These are phyloP conservation scores for Polytrichum commune DNA, from an alignment of 225 moss, liverwort and hornwort genomes.

Conservation along the genomic window DNA sequence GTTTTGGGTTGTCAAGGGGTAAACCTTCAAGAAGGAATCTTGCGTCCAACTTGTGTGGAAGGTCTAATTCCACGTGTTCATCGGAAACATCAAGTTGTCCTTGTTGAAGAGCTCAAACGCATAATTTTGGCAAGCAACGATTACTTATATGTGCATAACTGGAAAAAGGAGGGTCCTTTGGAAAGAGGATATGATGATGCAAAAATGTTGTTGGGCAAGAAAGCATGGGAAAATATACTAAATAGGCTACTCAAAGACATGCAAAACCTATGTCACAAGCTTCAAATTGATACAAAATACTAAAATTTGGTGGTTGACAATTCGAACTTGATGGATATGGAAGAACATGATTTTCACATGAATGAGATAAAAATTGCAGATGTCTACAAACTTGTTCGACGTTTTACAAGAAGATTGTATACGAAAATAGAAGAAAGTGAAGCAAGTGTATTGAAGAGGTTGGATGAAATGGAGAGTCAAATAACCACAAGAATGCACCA, in stretches of 20 bases:
- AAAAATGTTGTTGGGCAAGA: background rate
- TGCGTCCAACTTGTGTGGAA: background rate
- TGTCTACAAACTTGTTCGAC: background rate
- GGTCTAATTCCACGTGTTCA: background rate
- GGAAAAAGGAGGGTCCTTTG: background rate
- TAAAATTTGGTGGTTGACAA: background rate
- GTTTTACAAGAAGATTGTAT: background rate
- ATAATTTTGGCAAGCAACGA: background rate
- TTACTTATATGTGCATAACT: background rate
- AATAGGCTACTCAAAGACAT: background rate
- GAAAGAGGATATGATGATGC: slow-evolving; percentile 3
- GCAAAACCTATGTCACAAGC: background rate
- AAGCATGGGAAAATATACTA: background rate
- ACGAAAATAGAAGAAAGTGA: background rate
- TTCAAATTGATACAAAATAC: background rate
- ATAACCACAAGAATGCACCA: background rate
- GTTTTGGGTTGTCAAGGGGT: slow-evolving; percentile 11
- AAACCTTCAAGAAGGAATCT: slow-evolving; percentile 2
- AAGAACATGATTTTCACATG: background rate
- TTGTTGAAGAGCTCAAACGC: background rate
- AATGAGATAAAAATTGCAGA: background rate
- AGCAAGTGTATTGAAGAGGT: background rate
- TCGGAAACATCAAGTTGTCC: background rate
- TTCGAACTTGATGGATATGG: background rate
- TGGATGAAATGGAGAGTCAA: background rate